These are phyloP conservation scores for Pestalotiopsis sp. DNA, from an alignment of 2,329 filamentous ascomycete species.

Conservation along the genomic window DNA sequence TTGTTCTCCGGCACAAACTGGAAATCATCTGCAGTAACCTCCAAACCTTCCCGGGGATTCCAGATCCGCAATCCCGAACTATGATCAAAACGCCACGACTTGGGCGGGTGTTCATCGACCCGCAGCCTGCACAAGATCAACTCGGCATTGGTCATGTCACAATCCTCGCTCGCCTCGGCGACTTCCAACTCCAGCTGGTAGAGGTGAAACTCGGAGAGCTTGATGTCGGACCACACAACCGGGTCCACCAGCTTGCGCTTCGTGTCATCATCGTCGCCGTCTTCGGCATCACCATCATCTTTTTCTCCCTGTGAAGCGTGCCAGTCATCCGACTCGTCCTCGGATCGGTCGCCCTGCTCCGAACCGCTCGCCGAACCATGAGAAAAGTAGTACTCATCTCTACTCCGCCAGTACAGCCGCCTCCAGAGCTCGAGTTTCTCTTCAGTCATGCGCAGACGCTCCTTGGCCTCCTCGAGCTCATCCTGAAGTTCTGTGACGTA, in stretches of 20 bases:
- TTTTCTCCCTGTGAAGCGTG: no score
- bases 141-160: background rate
- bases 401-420: background rate
- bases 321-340: background rate
- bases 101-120: background rate
- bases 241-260: background rate
- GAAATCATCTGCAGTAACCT: background rate
- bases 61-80: background rate
- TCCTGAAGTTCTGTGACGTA: background rate
- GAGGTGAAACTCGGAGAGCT: background rate
- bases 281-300: background rate
- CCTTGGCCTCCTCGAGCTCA: background rate
- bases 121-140: background rate
- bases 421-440: background rate
- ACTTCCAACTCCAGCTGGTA: background rate
- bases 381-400: slow-evolving; percentile 7
- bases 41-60: background rate
- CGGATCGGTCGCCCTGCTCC: background rate
- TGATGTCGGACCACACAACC: background rate
- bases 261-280: background rate
- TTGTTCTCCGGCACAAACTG: background rate
- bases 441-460: background rate
- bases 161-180: background rate
- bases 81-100: slow-evolving; percentile 5
- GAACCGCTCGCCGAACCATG: background rate